Percentiles rank a stretch among this genome's conserved stretches.
These are phyloP conservation scores for Phytophthora hybrid DNA, from an alignment of 352 stramenopile genomes.

Conservation along the genomic window DNA sequence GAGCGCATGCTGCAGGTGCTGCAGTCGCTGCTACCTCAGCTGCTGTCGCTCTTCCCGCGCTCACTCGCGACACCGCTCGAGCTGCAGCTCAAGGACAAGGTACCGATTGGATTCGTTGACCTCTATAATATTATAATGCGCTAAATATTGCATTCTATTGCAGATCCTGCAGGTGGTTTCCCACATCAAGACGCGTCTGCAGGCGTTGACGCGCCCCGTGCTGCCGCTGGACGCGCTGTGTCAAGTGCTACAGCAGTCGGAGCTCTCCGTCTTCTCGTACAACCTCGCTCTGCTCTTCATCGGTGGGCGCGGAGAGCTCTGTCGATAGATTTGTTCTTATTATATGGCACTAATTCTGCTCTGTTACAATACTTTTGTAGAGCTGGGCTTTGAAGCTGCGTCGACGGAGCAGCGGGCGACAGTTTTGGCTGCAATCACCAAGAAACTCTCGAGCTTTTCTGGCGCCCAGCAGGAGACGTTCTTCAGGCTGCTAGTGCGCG, in stretches of 20 bases:
- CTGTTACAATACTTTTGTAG: constrained; percentile 27
- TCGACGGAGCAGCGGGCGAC: constrained; percentile 50
- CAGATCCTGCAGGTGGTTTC: constrained; percentile 79
- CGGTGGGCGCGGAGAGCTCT: constrained; percentile 34
- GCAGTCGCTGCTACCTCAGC: constrained; percentile 70
- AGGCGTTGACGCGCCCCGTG: constrained; percentile 52
- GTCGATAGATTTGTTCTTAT: neutral
- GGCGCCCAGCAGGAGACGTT: constrained; percentile 66
- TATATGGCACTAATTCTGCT: neutral
- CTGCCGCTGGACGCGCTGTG: constrained; percentile 65
- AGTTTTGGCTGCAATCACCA: constrained; percentile 48
- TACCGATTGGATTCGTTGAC: constrained; percentile 18
- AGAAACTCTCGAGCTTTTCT: constrained; percentile 43
- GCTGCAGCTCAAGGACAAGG: constrained; percentile 76
- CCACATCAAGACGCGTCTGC: constrained; percentile 79
- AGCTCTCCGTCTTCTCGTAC: constrained; percentile 62
- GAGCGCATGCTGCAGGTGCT: constrained; percentile 71
- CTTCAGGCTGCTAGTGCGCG: constrained; percentile 66
- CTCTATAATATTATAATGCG: too few relatives aligned
- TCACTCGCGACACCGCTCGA: constrained; percentile 45
- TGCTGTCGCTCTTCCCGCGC: constrained; percentile 68
- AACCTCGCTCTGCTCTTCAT: constrained; percentile 85
- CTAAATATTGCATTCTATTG: neutral
- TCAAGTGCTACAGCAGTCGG: constrained; percentile 46
- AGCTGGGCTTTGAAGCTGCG: constrained; percentile 70